phyloP scores from a whole-genome alignment of 495 filamentous ascomycete species.

The Aspergillus steynii region DNA sequence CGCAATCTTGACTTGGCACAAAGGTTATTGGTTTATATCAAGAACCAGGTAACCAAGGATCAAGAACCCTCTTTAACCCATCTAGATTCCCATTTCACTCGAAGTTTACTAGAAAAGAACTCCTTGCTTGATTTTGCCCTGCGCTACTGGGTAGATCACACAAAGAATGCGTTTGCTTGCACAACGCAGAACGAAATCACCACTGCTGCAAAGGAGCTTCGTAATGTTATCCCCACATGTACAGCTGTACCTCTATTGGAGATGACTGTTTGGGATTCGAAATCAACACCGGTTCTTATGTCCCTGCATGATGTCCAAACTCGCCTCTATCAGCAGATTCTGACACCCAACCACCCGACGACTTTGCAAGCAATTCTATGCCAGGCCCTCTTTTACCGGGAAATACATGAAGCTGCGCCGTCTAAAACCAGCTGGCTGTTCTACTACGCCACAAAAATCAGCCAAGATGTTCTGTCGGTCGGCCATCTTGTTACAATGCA shows the following conservation, averaged over 20 bases:
- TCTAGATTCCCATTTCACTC: conserved; percentile 24
- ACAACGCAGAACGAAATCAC: conserved; percentile 26
- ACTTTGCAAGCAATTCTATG: conserved; percentile 24
- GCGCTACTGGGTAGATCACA: conserved; percentile 38
- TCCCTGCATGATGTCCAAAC: conserved; percentile 28
- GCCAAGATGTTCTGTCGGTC: conserved; percentile 27
- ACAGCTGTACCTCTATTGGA: conserved; percentile 29
- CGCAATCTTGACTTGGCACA: conserved; percentile 33
- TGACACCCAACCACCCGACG: conserved; percentile 25
- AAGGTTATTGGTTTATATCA: conserved; percentile 34
- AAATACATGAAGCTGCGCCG: conserved; percentile 1
- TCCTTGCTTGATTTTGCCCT: conserved; percentile 39
- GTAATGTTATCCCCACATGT: conserved; percentile 28
- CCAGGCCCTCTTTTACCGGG: conserved; percentile 23
- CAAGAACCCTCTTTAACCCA: conserved; percentile 31
- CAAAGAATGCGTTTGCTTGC: conserved; percentile 27
- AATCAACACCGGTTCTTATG: conserved; percentile 28
- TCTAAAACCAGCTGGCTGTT: conserved; percentile 15
- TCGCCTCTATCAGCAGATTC: conserved; percentile 27
- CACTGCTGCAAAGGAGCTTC: conserved; percentile 29
- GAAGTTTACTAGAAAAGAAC: conserved; percentile 20
- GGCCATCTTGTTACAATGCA: conserved; percentile 35
- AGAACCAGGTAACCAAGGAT: conserved; percentile 26
- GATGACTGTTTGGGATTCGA: conserved; percentile 34
- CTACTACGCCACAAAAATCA: conserved; percentile 28